phyloP scores from a whole-genome alignment of 2,329 filamentous ascomycete species.

The Exserohilum turcica region DNA sequence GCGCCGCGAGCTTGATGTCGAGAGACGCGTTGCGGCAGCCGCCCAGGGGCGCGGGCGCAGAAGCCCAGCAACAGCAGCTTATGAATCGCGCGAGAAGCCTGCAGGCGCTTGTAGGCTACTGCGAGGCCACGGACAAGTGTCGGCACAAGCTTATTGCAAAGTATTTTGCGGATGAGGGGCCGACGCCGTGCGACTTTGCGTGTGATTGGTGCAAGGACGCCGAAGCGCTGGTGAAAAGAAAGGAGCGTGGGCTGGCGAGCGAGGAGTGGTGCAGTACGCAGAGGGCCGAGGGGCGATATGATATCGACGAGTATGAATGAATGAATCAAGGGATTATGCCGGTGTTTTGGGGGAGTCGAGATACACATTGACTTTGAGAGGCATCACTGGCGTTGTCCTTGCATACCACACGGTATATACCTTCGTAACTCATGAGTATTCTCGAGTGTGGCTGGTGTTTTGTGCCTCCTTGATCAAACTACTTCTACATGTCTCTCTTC shows the following conservation, averaged over 20 bases:
- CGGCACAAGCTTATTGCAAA: constrained; percentile 61
- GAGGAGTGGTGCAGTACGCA: constrained; percentile 58
- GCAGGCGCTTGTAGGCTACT: constrained; percentile 73
- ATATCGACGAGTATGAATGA: constrained; percentile 47
- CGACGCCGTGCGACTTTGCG: constrained; percentile 52
- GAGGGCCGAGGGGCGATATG: constrained; percentile 51
- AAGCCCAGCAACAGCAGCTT: constrained; percentile 44
- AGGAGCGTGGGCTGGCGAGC: constrained; percentile 52
- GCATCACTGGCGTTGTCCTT: not conserved
- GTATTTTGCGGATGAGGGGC: constrained; percentile 46
- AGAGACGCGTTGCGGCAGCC: constrained; percentile 57
- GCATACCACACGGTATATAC: too few relatives aligned
- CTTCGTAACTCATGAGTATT: not conserved
- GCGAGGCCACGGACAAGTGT: constrained; percentile 75
- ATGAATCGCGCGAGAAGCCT: constrained; percentile 52
- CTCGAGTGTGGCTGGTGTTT: not conserved
- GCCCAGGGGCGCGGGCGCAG: constrained; percentile 48
- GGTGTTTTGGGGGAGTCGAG: not conserved
- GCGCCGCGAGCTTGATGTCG: constrained; percentile 63
- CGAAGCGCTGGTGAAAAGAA: constrained; percentile 48
- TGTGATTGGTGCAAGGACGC: constrained; percentile 58
- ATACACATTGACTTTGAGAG: not conserved
- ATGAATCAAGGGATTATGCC: constrained; percentile 1
- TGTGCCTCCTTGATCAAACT: not conserved
- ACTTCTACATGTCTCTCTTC: not conserved